Base-by-base conservation (phyloP, 495 filamentous ascomycete genomes). In the Aspergillus taichungensis region DNA sequence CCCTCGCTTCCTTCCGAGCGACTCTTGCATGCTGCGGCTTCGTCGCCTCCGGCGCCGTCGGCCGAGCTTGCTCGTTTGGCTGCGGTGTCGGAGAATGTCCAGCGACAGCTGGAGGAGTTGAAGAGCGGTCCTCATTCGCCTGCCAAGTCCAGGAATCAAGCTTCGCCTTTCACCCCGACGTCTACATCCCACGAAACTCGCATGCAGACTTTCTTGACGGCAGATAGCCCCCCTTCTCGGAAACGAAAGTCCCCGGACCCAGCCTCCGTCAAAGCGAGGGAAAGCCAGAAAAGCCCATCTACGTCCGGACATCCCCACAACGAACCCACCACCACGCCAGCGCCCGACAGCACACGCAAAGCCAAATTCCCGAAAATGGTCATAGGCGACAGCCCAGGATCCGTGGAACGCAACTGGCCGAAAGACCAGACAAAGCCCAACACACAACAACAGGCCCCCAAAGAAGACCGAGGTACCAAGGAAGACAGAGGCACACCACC, bases 1-100 rank as follows among this genome's bases (percentile, higher is more conserved):
- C 68, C 78, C 12, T 74, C 74, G 11, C 55, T 84, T 11, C 79
- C 78, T 6, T 83, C 79, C 10, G 80, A 82, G 57, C 61, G 77
- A 30, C 53, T 80, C 5, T 55, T 80, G 1, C 60, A 67, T 51
- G 59, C 41, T 60, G 45, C 42, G 34, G 12, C 41, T 8, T 37
- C 43, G 33, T 46, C 48, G 2, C 43, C 56, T 1, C 34, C 44
- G 6, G 30, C 43, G 6, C 28, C 45, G 11, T 18, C 39, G 38
- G 13, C 38, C 13, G 37, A 36, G 30, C 9, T 53, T n/a, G 54
- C 51, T 1, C 59, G 56, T 5, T 43, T 59, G 13, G 42, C 43
- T 7, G 56, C 59, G 6, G 41, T 56, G 34, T 18, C 32, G 38
- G 44, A 34, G 27, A 36, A 37, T 14, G n/a, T 36, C 12, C 27